Evolutionary conservation across 495 filamentous ascomycete species (phyloP).

Genomic region (Penicillium maclennaniae): DNA sequence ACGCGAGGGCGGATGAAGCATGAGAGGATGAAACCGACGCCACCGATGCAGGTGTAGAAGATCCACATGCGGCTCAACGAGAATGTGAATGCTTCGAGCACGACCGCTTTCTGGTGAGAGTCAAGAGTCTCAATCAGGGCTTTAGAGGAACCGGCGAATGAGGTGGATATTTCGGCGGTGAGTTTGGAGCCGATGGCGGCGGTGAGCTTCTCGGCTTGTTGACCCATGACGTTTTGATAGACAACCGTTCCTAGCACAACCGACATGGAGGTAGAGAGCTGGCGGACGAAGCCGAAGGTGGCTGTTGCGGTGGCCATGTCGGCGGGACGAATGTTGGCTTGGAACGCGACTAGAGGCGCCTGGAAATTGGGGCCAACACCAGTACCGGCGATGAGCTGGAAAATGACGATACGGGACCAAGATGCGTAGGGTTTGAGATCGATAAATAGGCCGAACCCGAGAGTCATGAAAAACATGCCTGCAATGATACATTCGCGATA

Average conservation of each 20-base stretch:
- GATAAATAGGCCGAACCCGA: constrained; percentile 54
- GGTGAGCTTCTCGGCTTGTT: constrained; percentile 36
- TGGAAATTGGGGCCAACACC: constrained; percentile 58
- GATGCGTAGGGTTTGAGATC: constrained; percentile 44
- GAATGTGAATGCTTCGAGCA: constrained; percentile 52
- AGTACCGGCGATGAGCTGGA: constrained; percentile 50
- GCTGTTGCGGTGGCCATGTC: constrained; percentile 54
- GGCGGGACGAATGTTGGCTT: constrained; percentile 45
- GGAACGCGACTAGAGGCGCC: constrained; percentile 55
- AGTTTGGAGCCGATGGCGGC: constrained; percentile 32
- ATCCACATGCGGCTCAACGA: constrained; percentile 67
- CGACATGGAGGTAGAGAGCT: constrained; percentile 48
- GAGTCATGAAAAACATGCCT: constrained; percentile 47
- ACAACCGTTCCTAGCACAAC: constrained; percentile 56
- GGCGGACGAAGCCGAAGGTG: constrained; percentile 50
- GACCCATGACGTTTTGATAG: constrained; percentile 52
- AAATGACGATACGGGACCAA: constrained; percentile 51
- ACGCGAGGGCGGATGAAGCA: constrained; percentile 51
- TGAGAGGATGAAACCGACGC: constrained; percentile 50
- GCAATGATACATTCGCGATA: constrained; percentile 47
- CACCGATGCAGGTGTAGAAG: constrained; percentile 53
- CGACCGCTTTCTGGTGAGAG: constrained; percentile 42
- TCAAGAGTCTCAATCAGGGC: constrained; percentile 50
- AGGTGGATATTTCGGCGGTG: constrained; percentile 31
- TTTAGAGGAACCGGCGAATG: constrained; percentile 57